Evolutionary conservation across 192 early-diverging fungal species (phyloP).

Genomic region (Martensiomyces pterosporus): DNA sequence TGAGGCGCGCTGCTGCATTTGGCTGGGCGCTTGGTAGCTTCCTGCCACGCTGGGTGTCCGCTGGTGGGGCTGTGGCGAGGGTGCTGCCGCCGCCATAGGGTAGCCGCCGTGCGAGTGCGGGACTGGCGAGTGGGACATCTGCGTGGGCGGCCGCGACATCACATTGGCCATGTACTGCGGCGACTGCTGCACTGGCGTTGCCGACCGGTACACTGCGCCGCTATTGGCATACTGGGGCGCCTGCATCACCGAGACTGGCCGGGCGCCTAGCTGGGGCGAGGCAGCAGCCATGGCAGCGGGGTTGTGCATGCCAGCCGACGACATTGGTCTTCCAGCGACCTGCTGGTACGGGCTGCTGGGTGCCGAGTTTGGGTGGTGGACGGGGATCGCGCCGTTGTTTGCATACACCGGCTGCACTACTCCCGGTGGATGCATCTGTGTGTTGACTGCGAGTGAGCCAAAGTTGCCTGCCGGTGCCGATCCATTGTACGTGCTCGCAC

Average conservation of each 20-base stretch:
- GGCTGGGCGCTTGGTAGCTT: conserved; percentile 3
- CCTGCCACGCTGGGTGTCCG: conserved; percentile 36
- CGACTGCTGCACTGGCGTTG: conserved; percentile 20
- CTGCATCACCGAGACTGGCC: conserved; percentile 11
- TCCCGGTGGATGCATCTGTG: conserved; percentile 24
- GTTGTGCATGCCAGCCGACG: conserved; percentile 18
- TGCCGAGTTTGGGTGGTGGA: conserved; percentile 12
- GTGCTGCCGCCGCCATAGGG: too few species aligned
- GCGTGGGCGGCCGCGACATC: conserved; percentile 31
- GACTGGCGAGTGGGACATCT: conserved; percentile 32
- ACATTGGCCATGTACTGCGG: conserved; percentile 11
- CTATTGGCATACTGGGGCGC: background rate
- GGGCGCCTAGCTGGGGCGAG: background rate
- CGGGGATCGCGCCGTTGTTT: background rate
- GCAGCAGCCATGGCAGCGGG: background rate
- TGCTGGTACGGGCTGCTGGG: conserved; percentile 37
- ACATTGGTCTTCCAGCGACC: conserved; percentile 10
- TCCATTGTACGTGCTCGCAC: conserved; percentile 33
- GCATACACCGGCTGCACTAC: too few species aligned
- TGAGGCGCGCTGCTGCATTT: conserved; percentile 11
- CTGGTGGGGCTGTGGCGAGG: conserved; percentile 16
- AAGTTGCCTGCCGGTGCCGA: conserved; percentile 33
- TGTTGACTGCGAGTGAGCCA: conserved; percentile 31
- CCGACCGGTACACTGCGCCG: conserved; percentile 5
- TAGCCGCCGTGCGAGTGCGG: conserved; percentile 3